A percentile compares a stretch with the other conserved stretches of the same genome.
These are phyloP conservation scores for Phytophthora hibernalis DNA, from an alignment of 352 stramenopile species.

Conservation along the genomic window DNA sequence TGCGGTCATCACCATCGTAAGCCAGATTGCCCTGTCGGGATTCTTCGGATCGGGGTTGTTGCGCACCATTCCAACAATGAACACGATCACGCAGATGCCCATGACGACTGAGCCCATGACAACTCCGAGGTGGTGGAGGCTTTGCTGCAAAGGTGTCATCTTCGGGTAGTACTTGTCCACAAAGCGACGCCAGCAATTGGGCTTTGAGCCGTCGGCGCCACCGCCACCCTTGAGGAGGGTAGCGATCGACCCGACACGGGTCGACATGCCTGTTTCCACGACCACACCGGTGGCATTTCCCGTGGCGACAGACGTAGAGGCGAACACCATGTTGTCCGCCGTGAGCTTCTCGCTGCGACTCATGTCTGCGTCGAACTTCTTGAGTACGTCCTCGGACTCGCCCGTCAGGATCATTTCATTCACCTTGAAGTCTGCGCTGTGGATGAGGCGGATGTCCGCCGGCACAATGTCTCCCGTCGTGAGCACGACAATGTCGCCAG, in stretches of 20 bases:
- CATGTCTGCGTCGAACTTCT: slow-evolving; percentile 64
- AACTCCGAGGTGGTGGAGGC: slow-evolving; percentile 95
- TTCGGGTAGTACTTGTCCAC: slow-evolving; percentile 74
- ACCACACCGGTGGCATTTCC: slow-evolving; percentile 71
- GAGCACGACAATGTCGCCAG: slow-evolving; percentile 85
- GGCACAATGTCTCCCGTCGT: slow-evolving; percentile 94
- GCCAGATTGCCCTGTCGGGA: slow-evolving; percentile 83
- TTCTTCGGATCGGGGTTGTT: slow-evolving; percentile 70
- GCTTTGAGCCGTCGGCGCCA: slow-evolving; percentile 29
- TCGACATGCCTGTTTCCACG: slow-evolving; percentile 70
- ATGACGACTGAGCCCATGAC: slow-evolving; percentile 89
- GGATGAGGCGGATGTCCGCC: slow-evolving; percentile 90
- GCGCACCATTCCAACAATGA: slow-evolving; percentile 89
- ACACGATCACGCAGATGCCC: slow-evolving; percentile 92
- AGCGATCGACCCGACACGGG: slow-evolving; percentile 71
- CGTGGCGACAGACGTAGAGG: slow-evolving; percentile 78
- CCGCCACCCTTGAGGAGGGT: slow-evolving; percentile 52
- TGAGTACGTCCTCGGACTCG: slow-evolving; percentile 87
- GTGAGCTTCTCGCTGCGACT: slow-evolving; percentile 65
- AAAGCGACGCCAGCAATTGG: slow-evolving; percentile 62
- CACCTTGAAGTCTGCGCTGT: slow-evolving; percentile 85
- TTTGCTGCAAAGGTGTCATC: slow-evolving; percentile 91
- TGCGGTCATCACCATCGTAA: slow-evolving; percentile 96
- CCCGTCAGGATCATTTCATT: slow-evolving; percentile 96
- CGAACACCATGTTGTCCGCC: slow-evolving; percentile 93